Evolutionary conservation across 257 asterid genomes (phyloP).

Genomic region (Ophiorrhiza pumila): DNA sequence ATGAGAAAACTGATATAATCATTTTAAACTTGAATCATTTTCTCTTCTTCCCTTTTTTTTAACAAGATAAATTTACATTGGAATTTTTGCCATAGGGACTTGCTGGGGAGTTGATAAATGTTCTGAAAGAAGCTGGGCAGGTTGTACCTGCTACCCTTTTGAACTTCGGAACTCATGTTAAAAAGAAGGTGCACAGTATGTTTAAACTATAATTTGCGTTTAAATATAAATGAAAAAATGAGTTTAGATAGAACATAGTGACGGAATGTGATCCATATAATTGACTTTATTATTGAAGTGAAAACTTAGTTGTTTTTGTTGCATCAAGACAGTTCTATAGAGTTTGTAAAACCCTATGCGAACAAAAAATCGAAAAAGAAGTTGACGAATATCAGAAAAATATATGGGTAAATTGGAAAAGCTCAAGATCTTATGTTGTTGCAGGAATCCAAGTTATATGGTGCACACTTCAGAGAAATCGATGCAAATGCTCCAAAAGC

Average conservation of each 20-base stretch:
- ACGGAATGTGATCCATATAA: no score
- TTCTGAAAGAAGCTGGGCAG: conserved; percentile 90
- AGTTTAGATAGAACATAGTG: not conserved
- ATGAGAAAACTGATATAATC: not conserved
- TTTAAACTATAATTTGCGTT: not conserved
- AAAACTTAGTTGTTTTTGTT: no score
- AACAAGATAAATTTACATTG: no score
- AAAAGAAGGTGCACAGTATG: conserved; percentile 64
- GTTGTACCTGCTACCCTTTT: conserved; percentile 72
- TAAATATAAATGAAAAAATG: not conserved
- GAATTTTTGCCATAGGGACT: conserved; percentile 58
- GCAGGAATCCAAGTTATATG: conserved; percentile 95
- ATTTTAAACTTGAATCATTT: not conserved
- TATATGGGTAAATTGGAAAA: no score
- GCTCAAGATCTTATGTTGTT: no score
- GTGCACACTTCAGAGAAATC: conserved; percentile 93
- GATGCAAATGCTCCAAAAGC: conserved; percentile 90
- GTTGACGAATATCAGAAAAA: no score
- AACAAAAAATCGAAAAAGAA: no score
- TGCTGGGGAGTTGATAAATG: conserved; percentile 89
- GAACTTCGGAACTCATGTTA: conserved; percentile 97
- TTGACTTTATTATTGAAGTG: no score
- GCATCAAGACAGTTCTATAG: no score
- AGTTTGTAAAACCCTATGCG: no score
- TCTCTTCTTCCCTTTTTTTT: no score